phyloP scores from a whole-genome alignment of 371 early-diverging fungal species.

The Conidiobolus incongruus region DNA sequence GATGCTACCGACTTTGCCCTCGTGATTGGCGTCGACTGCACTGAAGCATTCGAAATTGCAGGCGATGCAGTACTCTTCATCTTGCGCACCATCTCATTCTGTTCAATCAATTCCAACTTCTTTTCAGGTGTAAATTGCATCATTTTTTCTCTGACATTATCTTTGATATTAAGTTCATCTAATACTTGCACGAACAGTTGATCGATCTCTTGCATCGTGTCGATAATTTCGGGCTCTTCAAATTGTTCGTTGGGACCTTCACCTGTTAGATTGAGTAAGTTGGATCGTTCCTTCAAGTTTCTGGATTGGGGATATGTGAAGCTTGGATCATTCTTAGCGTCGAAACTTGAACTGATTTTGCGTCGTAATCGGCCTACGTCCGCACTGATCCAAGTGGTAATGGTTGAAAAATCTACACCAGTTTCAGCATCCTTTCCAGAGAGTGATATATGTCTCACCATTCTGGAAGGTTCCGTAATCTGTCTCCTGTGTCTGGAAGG shows the following conservation, averaged over 20 bases:
- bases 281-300: not conserved
- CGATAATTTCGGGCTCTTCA: not conserved
- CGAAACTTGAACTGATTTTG: not conserved
- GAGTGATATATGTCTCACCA: conserved; percentile 1
- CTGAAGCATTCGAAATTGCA: not conserved
- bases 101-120: conserved; percentile 21
- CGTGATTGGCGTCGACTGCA: conserved; percentile 9
- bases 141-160: conserved; percentile 17
- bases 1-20: conserved; percentile 6
- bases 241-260: not conserved
- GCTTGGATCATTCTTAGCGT: not conserved
- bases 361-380: not conserved
- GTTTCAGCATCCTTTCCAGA: conserved; percentile 1
- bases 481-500: not conserved
- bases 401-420: not conserved
- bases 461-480: not conserved
- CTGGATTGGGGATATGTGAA: not conserved
- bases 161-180: conserved; percentile 34
- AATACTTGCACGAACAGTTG: conserved; percentile 8
- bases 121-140: conserved; percentile 20
- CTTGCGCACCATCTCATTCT: conserved; percentile 20
- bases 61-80: not conserved
- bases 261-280: not conserved
- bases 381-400: conserved; percentile 1
- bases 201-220: conserved; percentile 8